Percentiles rank a stretch among this genome's conserved stretches.
Conservation (phyloP, 306 rosid genomes). For the Betula pendula region DNA sequence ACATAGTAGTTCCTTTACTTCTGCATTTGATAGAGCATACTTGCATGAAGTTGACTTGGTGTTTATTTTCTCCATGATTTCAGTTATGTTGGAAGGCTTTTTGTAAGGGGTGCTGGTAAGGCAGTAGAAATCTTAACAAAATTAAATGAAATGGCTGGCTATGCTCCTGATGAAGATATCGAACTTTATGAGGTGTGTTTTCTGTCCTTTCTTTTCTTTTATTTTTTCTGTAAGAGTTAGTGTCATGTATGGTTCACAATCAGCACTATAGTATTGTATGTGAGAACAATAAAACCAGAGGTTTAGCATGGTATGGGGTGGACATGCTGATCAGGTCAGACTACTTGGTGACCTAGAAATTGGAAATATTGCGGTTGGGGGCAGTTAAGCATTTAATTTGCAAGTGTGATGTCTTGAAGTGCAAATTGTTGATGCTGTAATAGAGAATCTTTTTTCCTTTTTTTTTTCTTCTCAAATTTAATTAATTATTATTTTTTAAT, state of each 20-base stretch:
- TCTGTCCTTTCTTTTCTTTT: background rate
- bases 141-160: conserved; percentile 88
- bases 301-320: background rate
- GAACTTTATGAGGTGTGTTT: conserved; percentile 85
- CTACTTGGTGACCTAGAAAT: background rate
- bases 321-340: background rate
- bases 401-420: background rate
- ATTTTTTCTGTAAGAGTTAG: background rate
- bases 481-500: too few species aligned
- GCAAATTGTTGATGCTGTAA: background rate
- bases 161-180: conserved; percentile 81
- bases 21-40: conserved; percentile 8
- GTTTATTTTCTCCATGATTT: conserved; percentile 27
- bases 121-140: conserved; percentile 67
- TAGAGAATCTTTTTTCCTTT: background rate
- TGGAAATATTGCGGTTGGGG: background rate
- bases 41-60: conserved; percentile 24
- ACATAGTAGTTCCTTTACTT: conserved; percentile 29
- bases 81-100: conserved; percentile 80
- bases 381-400: background rate
- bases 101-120: conserved; percentile 77
- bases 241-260: background rate
- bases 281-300: background rate
- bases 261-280: background rate
- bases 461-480: too few species aligned